Base-by-base conservation (phyloP, 148 eudicot genomes). In the Arbutus unedo region DNA sequence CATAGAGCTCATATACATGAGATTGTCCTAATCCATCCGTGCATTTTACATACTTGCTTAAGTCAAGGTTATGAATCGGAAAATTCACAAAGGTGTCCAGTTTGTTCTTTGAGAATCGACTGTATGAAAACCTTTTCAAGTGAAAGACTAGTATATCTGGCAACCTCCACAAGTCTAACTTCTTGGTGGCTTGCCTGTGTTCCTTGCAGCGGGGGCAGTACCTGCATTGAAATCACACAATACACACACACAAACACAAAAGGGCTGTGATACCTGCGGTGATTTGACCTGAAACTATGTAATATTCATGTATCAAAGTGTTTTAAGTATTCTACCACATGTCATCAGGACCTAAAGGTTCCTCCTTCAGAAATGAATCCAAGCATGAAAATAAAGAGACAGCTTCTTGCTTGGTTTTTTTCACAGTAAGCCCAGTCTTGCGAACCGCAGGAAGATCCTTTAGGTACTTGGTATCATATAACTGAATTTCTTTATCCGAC, bases 281-380 rank as follows among this genome's bases (percentile, higher is more conserved):
- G 47, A 85, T 38, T 67, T 18, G 38, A 1, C 16, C 47, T 62
- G 59, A 67, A 78, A 48, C 44, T 74, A 78, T 53, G 72, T 2
- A 78, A 43, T 44, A 54, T 31, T 18, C 31, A 55, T 6, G 77
- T 21, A 71, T 66, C 47, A 82, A 56, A 79, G 54, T 19, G 44
- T 13, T 67, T 8, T 23, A 59, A 57, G 56, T 82, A 84, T 45
- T 81, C 57, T 93, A 97, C 99, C 99, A 97, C 99, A 97, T 97
- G 80, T 97, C 99, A 86, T 96, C 97, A 25, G 98, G 97, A 78
- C 99, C 99, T 76, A 96, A 90, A 54, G 99, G 99, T 89, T 97
- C 99, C 89, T 92, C 99, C 89, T 94, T 97, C 60, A 94, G 78
- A 87, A 97, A 97, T 55, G 99, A 94, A 51, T 97, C 99, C 86